A percentile compares a stretch with the other conserved stretches of the same genome.
These are phyloP conservation scores for Collybia mongolica DNA, from an alignment of 768 basidiomycete species.

Conservation along the genomic window DNA sequence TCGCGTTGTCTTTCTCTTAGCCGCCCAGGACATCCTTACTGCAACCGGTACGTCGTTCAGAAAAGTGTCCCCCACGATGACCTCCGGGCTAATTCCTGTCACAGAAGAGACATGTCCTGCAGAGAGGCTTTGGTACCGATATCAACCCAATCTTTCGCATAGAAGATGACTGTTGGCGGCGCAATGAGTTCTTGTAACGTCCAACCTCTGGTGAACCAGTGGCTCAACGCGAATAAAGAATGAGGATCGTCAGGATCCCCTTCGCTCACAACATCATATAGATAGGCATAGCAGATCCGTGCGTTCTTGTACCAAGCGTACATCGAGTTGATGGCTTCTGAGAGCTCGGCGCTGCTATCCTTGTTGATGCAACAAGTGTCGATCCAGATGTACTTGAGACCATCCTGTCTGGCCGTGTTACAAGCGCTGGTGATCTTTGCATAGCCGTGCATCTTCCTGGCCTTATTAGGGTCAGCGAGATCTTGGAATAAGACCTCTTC, in stretches of 20 bases:
- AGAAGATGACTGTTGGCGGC: neutral
- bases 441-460: neutral
- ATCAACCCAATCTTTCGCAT: neutral
- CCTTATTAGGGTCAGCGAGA: neutral
- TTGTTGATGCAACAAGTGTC: slow-evolving; percentile 2
- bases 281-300: neutral
- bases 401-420: neutral
- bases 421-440: neutral
- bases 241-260: no score
- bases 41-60: neutral
- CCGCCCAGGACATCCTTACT: neutral
- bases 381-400: neutral
- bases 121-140: neutral
- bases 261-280: neutral
- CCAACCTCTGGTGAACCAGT: no score
- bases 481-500: neutral
- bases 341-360: neutral
- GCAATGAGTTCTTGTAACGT: neutral
- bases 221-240: no score
- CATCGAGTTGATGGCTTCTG: neutral
- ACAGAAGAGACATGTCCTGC: no score
- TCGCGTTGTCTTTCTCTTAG: slow-evolving; percentile 1
- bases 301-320: neutral
- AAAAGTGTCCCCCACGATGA: neutral
- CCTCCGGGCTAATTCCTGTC: neutral